Evolutionary conservation across 129 eudicot genomes (phyloP), one percentile per base, ranked within the genome.

Genomic region (Centaurea solstitialis): DNA sequence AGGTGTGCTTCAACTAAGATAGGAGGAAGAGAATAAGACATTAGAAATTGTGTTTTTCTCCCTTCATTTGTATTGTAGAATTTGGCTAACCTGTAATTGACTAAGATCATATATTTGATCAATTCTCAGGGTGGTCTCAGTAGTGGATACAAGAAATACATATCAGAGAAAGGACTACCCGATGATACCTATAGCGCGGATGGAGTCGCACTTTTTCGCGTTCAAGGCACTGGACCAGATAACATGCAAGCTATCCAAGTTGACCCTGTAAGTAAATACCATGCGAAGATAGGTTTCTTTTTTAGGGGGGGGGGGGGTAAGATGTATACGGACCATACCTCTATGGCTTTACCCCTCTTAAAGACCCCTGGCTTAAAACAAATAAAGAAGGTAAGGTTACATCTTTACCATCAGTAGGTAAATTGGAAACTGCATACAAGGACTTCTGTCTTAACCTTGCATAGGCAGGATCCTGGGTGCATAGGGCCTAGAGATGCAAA

Each of bases 161-260:
- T 94, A 84, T 87, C 93, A 64, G 94, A 90, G 73, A 92, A 90
- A 28, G 97, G 85, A 78, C 68, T 92, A 75, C 78, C 91, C 9
- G 97, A 94, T 80, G 96, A 87, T 41, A 94, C 98, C 5, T 92
- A 92, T 73, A 72, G 81, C 70, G 93, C 85, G 74, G 96, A 94
- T 73, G 94, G 94, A 72, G 50, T 89, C 69, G 97, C 96, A 80
- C 61, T 94, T 53, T 94, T 94, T 76, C 91, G 97, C 8, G 89
- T 94, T 72, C 98, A 94, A 85, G 98, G 98, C 33, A 86, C 92
- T 78, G 98, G 98, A 81, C 97, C 98, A 13, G 98, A 94, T 47
- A 94, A 92, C 79, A 94, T 94, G 98, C 98, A 94, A 84, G 91
- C 97, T 74, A 90, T 94, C 81, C 98, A 94, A 92, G 97, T 94